Conservation (phyloP, 805 yeast species). For the Scheffersomyces amazonensis region DNA sequence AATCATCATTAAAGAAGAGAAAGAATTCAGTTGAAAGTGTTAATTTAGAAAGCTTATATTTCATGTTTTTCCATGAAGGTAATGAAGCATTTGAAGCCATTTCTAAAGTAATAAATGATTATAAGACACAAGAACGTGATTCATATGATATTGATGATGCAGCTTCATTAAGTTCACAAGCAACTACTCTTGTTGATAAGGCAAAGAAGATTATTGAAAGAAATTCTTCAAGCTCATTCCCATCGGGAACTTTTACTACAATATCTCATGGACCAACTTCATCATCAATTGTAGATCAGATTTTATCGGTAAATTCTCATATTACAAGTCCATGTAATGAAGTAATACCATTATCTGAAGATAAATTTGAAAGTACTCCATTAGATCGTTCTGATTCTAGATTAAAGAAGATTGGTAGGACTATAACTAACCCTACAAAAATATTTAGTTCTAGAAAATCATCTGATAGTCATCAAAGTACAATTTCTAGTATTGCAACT, state of each 20-base stretch:
- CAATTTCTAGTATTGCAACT: background rate
- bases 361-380: background rate
- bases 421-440: slow-evolving; percentile 14
- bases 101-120: slow-evolving; percentile 20
- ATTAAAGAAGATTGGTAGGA: slow-evolving; percentile 15
- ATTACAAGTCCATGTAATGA: slow-evolving; percentile 1
- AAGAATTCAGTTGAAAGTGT: slow-evolving; percentile 22
- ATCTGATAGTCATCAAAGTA: background rate
- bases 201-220: slow-evolving; percentile 1
- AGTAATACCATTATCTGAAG: background rate
- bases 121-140: background rate
- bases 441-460: slow-evolving; percentile 8
- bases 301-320: slow-evolving; percentile 9
- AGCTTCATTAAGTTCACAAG: slow-evolving; percentile 1
- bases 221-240: background rate
- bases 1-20: slow-evolving; percentile 7
- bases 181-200: slow-evolving; percentile 7
- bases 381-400: slow-evolving; percentile 5
- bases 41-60: slow-evolving; percentile 65
- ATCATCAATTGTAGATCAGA: slow-evolving; percentile 12
- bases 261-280: slow-evolving; percentile 7
- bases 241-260: slow-evolving; percentile 11
- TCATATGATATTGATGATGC: slow-evolving; percentile 1
- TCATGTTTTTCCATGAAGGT: slow-evolving; percentile 62
- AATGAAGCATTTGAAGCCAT: slow-evolving; percentile 39